Conservation (phyloP, 2,329 filamentous ascomycete species). For the Parastagonospora nodorum region DNA sequence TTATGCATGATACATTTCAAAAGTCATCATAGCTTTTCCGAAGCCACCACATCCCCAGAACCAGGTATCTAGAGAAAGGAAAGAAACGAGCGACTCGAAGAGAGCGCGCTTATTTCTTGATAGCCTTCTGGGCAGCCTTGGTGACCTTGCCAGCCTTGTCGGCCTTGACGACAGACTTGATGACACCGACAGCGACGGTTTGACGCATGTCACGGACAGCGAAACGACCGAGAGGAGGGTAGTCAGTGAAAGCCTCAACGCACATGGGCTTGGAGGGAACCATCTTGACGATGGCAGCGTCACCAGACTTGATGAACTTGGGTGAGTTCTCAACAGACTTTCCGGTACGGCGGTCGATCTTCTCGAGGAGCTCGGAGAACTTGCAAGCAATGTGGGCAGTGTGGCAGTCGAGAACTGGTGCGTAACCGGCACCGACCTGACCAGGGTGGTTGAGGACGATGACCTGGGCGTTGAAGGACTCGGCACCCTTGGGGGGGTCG, state of each 20-base stretch:
- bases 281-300: slow-evolving; percentile 99
- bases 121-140: slow-evolving; percentile 52
- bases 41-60: slow-evolving; percentile 47
- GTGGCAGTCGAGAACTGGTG: slow-evolving; percentile 99
- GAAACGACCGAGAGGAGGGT: slow-evolving; percentile 99
- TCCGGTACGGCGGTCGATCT: slow-evolving; percentile 99
- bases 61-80: slow-evolving; percentile 39
- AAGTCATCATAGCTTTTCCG: slow-evolving; percentile 45
- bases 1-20: slow-evolving; percentile 45
- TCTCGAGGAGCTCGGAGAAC: slow-evolving; percentile 98
- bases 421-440: slow-evolving; percentile 98
- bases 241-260: slow-evolving; percentile 99
- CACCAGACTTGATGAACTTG: slow-evolving; percentile 99
- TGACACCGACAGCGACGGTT: slow-evolving; percentile 91
- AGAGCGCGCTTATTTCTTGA: slow-evolving; percentile 49
- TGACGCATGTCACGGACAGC: slow-evolving; percentile 94
- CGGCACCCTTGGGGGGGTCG: slow-evolving; percentile 87
- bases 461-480: slow-evolving; percentile 99
- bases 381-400: slow-evolving; percentile 99
- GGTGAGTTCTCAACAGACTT: slow-evolving; percentile 90
- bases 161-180: slow-evolving; percentile 67
- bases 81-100: slow-evolving; percentile 38
- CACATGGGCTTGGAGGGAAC: slow-evolving; percentile 99
- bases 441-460: slow-evolving; percentile 99
- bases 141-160: slow-evolving; percentile 59